Evolutionary conservation across 768 basidiomycete genomes (phyloP).

Genomic region (Cytidiella melzeri): DNA sequence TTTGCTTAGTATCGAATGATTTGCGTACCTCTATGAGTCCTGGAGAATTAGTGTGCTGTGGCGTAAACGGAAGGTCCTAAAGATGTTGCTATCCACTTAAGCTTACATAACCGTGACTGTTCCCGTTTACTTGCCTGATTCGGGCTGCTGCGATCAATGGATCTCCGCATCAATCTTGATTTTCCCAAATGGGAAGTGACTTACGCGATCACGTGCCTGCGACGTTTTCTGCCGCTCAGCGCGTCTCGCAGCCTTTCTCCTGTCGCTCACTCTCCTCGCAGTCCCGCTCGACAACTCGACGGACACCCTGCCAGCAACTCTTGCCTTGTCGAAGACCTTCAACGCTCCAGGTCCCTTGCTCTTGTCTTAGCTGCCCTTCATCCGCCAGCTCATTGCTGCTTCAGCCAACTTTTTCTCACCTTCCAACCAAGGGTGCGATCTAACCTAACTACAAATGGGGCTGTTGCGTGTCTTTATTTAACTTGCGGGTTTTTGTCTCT

Average conservation of each 20-base stretch:
- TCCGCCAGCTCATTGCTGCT: slow-evolving; percentile 28
- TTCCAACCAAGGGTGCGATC: slow-evolving; percentile 42
- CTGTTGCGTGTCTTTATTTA: slow-evolving; percentile 24
- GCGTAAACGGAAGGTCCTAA: too few relatives aligned
- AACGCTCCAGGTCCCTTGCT: slow-evolving; percentile 46
- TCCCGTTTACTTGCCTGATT: too few relatives aligned
- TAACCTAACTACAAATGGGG: slow-evolving; percentile 50
- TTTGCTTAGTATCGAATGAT: too few relatives aligned
- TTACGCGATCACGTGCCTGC: neutral
- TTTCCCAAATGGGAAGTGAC: too few relatives aligned
- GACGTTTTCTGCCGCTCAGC: neutral
- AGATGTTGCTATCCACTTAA: too few relatives aligned
- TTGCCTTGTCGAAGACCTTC: slow-evolving; percentile 25
- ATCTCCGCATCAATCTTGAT: neutral
- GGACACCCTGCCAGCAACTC: neutral
- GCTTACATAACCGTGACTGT: too few relatives aligned
- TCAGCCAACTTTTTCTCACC: slow-evolving; percentile 47
- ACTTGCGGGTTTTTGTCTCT: slow-evolving; percentile 25
- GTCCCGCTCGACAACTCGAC: neutral
- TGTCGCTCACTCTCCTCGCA: neutral
- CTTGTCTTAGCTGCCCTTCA: slow-evolving; percentile 19
- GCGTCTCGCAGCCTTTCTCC: neutral
- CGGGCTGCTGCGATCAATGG: too few relatives aligned
- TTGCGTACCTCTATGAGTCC: too few relatives aligned
- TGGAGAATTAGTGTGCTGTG: too few relatives aligned